These are phyloP conservation scores for Chytriomyces sp. DNA, from an alignment of 192 early-diverging fungal genomes.

Conservation along the genomic window DNA sequence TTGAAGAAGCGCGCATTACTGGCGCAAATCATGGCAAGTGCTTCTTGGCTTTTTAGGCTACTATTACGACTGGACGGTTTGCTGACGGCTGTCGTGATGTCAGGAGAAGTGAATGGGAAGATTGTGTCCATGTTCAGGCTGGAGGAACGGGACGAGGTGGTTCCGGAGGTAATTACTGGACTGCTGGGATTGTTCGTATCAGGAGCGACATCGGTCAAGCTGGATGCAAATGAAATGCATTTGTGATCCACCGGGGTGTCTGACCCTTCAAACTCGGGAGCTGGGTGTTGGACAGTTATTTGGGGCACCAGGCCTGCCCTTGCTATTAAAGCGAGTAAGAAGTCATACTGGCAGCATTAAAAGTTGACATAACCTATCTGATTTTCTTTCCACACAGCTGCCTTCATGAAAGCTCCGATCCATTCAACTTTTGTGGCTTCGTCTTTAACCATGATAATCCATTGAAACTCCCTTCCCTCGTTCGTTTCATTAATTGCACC, in stretches of 20 bases:
- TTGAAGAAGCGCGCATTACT: slow-evolving; percentile 25
- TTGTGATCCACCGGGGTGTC: not conserved
- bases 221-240: no score
- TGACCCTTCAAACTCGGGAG: not conserved
- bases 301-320: slow-evolving; percentile 10
- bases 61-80: not conserved
- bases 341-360: not conserved
- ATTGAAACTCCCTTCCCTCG: slow-evolving; percentile 22
- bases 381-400: slow-evolving; percentile 14
- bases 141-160: no score
- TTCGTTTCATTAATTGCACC: slow-evolving; percentile 32
- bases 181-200: no score
- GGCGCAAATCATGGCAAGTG: slow-evolving; percentile 15
- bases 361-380: not conserved
- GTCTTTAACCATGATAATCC: slow-evolving; percentile 4
- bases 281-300: slow-evolving; percentile 16
- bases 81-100: not conserved
- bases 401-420: slow-evolving; percentile 23
- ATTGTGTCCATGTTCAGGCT: slow-evolving; percentile 9
- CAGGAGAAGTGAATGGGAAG: slow-evolving; percentile 21
- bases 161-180: not conserved
- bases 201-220: no score
- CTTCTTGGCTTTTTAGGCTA: slow-evolving; percentile 11
- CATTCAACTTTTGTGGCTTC: slow-evolving; percentile 14
- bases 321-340: not conserved